Evolutionary conservation across 1,139 yeast genomes (phyloP).

Genomic region (Candida sojae): DNA sequence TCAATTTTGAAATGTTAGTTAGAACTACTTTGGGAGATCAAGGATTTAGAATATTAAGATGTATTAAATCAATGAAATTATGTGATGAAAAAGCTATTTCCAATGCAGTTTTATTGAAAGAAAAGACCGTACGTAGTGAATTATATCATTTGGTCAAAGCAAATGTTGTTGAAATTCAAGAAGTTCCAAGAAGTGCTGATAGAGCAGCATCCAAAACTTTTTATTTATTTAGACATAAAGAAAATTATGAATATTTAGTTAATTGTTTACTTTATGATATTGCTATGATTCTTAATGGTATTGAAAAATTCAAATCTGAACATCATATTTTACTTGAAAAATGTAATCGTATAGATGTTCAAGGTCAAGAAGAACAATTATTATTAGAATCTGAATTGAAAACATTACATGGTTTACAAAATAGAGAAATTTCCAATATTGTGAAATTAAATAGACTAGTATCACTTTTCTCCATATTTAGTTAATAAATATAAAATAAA

Average conservation of each 20-base stretch:
- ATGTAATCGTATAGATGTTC: slow-evolving; percentile 86
- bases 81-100: slow-evolving; percentile 87
- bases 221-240: slow-evolving; percentile 75
- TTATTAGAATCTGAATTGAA: slow-evolving; percentile 73
- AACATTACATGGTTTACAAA: slow-evolving; percentile 64
- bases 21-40: slow-evolving; percentile 58
- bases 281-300: slow-evolving; percentile 60
- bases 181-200: slow-evolving; percentile 89
- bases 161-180: slow-evolving; percentile 76
- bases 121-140: slow-evolving; percentile 71
- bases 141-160: slow-evolving; percentile 56
- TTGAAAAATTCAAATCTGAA: slow-evolving; percentile 58
- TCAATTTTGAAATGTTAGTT: slow-evolving; percentile 62
- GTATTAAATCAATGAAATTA: slow-evolving; percentile 65
- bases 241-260: slow-evolving; percentile 51
- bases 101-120: slow-evolving; percentile 72
- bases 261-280: slow-evolving; percentile 44
- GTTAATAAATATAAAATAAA: slow-evolving; percentile 3
- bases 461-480: slow-evolving; percentile 15
- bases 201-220: slow-evolving; percentile 90
- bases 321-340: slow-evolving; percentile 73
- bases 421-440: slow-evolving; percentile 53
- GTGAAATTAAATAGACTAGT: slow-evolving; percentile 55
- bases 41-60: slow-evolving; percentile 64
- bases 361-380: slow-evolving; percentile 75